A percentile compares a stretch with the other conserved stretches of the same genome.
Conservation (phyloP, 495 filamentous ascomycete genomes). For the Geoglossum glabrum region DNA sequence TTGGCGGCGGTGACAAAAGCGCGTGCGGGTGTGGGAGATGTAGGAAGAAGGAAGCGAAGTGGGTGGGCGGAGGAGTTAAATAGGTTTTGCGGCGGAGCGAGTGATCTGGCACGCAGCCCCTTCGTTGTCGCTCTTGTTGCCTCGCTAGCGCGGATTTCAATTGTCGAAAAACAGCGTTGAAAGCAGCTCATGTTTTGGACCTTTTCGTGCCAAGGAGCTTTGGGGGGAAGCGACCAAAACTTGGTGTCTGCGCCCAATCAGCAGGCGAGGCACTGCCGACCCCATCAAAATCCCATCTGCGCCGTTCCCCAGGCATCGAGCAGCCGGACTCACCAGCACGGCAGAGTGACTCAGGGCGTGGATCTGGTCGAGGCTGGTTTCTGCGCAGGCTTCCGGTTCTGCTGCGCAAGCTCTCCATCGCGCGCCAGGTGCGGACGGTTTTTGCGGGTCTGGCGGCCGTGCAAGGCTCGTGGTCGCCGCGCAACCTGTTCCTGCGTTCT, state of each 20-base stretch:
- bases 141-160: slow-evolving; percentile 4
- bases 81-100: background rate
- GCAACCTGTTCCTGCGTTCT: slow-evolving; percentile 1
- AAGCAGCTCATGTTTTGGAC: slow-evolving; percentile 4
- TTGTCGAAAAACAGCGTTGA: slow-evolving; percentile 5
- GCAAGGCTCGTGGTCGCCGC: too few relatives aligned
- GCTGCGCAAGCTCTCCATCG: background rate
- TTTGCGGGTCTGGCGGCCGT: too few relatives aligned
- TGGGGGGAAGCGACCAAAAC: slow-evolving; percentile 1
- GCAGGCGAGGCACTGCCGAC: background rate
- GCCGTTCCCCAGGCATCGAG: background rate
- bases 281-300: background rate
- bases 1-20: slow-evolving; percentile 24
- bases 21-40: slow-evolving; percentile 24
- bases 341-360: background rate
- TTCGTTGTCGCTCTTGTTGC: background rate
- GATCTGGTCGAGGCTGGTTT: background rate
- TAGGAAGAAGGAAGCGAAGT: slow-evolving; percentile 6
- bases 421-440: background rate
- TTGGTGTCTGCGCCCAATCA: background rate
- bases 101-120: background rate
- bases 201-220: background rate
- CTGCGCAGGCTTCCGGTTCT: background rate
- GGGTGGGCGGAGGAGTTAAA: slow-evolving; percentile 6
- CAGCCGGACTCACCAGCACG: background rate